Base-by-base conservation (phyloP, 768 basidiomycete species). In the Lactarius evosmus region DNA sequence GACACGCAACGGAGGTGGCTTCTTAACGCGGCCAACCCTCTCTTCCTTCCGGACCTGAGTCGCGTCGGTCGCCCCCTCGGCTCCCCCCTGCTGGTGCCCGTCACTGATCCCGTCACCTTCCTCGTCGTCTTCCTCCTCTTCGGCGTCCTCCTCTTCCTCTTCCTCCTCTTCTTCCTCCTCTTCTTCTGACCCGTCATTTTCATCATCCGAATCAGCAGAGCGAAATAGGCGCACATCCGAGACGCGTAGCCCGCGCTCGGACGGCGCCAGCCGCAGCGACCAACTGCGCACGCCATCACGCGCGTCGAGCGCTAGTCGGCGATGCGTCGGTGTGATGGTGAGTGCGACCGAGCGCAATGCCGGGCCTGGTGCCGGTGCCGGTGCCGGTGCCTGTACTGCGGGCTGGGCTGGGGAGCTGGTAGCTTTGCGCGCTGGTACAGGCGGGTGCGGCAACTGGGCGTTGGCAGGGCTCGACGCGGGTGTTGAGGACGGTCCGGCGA, bases 261-360 rank as follows among this genome's bases (percentile, higher is more conserved):
- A 80, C 1, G 77, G 76, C 11, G 78, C 77, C 36, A 92, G 78
- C 53, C 85, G 79, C 72, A 91, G 76, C 4, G 84, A 83, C 91
- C 91, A 93, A 38, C 75, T 83, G 70, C 81, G 84, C 54, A 93
- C 91, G 4, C 90, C 88, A 58, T 91, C 88, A 49, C 78, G 78
- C 60, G 84, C 75, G 69, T 90, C 85, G 33, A 93, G 76, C 33
- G 75, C 76, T 41, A 93, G 73, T 22, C 76, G 76, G 44, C 91
- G 78, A 33, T 82, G 85, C 11, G 74, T 75, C 12, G 90, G 90
- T 54, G 85, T 70, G 69, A 62, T 70, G 36, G 69, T 67, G 50
- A 70, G 63, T 36, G 62, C 54, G 25, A 69, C 69, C 41, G 75
- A 66, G 27, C 70, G 69, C 6, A 74, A 55, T 19, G 66, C 49